Evolutionary conservation across 1,284 basidiomycete species (phyloP), one percentile per base, ranked within the genome.

Genomic region (Microbotryum lychnidis-dioicae): DNA sequence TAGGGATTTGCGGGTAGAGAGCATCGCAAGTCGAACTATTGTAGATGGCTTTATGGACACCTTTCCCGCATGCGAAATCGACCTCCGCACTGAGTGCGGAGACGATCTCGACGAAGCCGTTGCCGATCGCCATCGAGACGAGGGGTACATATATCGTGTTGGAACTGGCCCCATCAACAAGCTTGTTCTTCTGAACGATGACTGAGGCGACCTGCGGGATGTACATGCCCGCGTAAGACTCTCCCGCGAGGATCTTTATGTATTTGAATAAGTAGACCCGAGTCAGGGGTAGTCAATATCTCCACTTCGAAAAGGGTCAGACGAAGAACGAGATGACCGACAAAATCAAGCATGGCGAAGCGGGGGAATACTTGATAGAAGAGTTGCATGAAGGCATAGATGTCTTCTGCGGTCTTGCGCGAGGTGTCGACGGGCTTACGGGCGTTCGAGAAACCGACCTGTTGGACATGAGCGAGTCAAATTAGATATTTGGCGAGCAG

Each of bases 371-470:
- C 70, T 25, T 65, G 61, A 57, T 73, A 73, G 65, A 75, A 75
- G 60, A 75, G 66, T 33, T 70, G 69, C 55, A 94, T 79, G 82
- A 96, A 94, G 1, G 87, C 88, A 70, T 90, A 90, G 23, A 94
- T 89, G 68, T 96, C 91, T 73, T 83, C 80, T n/a, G 86, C 89
- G 5, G 86, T 86, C 49, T 82, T 82, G 18, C 85, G 84, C 62
- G 83, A 85, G 37, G 79, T 86, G 72, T 83, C 81, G 62, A 96
- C 87, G 4, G 79, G 82, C 60, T 85, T 82, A 27, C 84, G 81
- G 53, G 80, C 79, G 16, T 85, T 82, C 75, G 89, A 92, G 77
- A 83, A 94, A 52, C 92, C 92, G 33, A 93, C 91, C 62, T 87
- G 84, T 70, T 23, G 91, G 2, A 23, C 20, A 20, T 23, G 14